Base-by-base conservation (phyloP, 176 grass and related monocot genomes). In the Avena sativa region DNA sequence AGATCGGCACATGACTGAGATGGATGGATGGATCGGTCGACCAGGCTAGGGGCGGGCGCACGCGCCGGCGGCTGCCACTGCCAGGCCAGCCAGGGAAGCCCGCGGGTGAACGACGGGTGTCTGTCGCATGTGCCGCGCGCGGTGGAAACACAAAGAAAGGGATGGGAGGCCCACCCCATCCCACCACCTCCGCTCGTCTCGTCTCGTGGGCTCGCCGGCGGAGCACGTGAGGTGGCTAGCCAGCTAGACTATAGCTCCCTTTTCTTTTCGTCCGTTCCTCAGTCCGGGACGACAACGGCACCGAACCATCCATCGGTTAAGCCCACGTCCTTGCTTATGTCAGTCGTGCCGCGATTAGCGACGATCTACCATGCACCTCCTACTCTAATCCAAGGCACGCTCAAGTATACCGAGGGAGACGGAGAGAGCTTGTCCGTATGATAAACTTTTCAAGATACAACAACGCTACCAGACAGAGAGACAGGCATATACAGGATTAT, bases 181-280 rank as follows among this genome's bases (percentile, higher is more conserved):
- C 84, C 84, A 72, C 76, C 76, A 65, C 48, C 69, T 60, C 79
- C 88, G 70, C 64, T 17, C 69, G 69, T 55, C 64, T 17, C 69
- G 69, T 55, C 69, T 57, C 76, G 5, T 56, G 69, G 25, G 63
- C 63, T 43, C 83, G 85, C 67, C 85, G 85, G 71, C 78, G 77
- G 76, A 78, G 82, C 90, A 91, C 90, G 82, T 88, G 88, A 84
- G 26, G 8, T 9, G 68, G 43, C 30, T 60, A 53, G 83, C 59
- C 6, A 81, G 71, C 56, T 68, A 48, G 32, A 34, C 32, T 9
- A 48, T 48, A 62, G 83, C 51, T 28, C 14, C 30, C 5, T 55
- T 86, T 57, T 0, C 13, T 46, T 57, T 53, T 14, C 26, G 1
- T 32, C 30, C 28, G 25, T 14, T 28, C n/a, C 76, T 34, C 32